phyloP scores from a whole-genome alignment of 2,329 filamentous ascomycete species.

The Trichoderma breve region DNA sequence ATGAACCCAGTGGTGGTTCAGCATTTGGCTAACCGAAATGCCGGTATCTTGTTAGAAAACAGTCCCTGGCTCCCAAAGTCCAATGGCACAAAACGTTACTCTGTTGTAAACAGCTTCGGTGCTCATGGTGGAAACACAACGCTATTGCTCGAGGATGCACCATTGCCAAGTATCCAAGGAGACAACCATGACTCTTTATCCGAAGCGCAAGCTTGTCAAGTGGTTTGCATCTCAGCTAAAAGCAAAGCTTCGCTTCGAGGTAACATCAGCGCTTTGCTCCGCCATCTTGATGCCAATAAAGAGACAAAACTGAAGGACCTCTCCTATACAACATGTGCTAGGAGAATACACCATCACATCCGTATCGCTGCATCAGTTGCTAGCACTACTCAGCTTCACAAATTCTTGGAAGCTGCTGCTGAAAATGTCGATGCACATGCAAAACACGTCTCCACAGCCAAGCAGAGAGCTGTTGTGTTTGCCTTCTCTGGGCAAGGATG shows the following conservation, averaged over 20 bases:
- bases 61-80: neutral
- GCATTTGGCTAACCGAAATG: slow-evolving; percentile 56
- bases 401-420: neutral
- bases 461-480: slow-evolving; percentile 39
- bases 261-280: neutral
- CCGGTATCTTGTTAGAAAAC: slow-evolving; percentile 38
- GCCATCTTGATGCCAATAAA: slow-evolving; percentile 40
- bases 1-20: slow-evolving; percentile 58
- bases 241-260: neutral
- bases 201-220: neutral
- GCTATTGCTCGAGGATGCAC: slow-evolving; percentile 58
- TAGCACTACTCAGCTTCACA: neutral
- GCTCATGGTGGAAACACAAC: slow-evolving; percentile 72
- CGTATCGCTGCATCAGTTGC: neutral
- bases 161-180: slow-evolving; percentile 24
- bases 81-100: slow-evolving; percentile 33
- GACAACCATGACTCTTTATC: neutral
- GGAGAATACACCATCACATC: neutral
- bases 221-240: slow-evolving; percentile 13
- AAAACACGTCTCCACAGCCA: neutral
- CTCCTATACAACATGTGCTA: neutral
- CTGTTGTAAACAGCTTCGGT: slow-evolving; percentile 66
- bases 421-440: neutral
- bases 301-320: neutral
- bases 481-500: slow-evolving; percentile 58